Evolutionary conservation across 305 asterid species (phyloP), one percentile per base, ranked within the genome.

Genomic region (Fraxinus albicans): DNA sequence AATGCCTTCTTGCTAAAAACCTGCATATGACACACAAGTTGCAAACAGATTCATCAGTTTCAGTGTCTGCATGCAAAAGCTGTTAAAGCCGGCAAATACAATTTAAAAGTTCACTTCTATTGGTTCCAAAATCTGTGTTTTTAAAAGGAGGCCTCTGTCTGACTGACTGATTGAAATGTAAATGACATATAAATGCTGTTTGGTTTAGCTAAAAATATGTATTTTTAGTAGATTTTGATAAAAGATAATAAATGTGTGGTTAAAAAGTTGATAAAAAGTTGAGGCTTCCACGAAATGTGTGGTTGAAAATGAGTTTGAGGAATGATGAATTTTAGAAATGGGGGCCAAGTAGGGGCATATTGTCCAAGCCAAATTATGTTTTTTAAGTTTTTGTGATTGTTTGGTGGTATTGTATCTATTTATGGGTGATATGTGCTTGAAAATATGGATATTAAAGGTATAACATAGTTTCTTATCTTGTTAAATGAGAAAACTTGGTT

Each of bases 11-110:
- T 33, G 6, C 44, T 6, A 73, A 34, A 73, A 34, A 21, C 77
- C 47, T 33, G 77, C 77, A 17, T 73, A 34, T 34, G 77, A 17
- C 77, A 73, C 47, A 73, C 76, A 72, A 72, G 15, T 72, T 72
- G 47, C 17, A 73, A 73, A 33, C 77, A 73, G 13, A 7, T 73
- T 33, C 8, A 5, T 29, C 44, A 1, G 25, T 72, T 72, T 33
- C 42, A 72, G 47, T 38, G 7, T 69, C 75, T 12, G 21, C 8
- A 73, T 17, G 19, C 77, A 15, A 29, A 69, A 27, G 47, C 12
- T 73, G 47, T 73, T 33, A 7, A 33, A 8, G 77, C 29, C 17
- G 77, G 13, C 77, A 7, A 70, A 70, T 15, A 29, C 17, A 17
- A 29, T 15, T 31, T 15, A 70, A 10, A 70, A 70, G 42, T 31